Conservation (phyloP, 768 basidiomycete genomes). For the Kwoniella dejecticola region DNA sequence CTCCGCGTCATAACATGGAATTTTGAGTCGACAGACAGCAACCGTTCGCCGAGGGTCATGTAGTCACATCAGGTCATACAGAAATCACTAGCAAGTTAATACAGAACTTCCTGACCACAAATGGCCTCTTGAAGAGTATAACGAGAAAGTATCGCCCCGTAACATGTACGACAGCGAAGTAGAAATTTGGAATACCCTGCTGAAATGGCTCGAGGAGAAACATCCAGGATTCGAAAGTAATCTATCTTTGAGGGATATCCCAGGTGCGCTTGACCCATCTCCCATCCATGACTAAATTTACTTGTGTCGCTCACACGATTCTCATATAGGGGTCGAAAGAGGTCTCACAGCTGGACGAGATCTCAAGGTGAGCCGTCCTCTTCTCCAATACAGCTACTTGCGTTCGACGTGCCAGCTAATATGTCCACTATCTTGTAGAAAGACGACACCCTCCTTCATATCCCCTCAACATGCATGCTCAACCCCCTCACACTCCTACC, state of each 20-base stretch:
- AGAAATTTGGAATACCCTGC: slow-evolving; percentile 59
- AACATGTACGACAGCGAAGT: not conserved
- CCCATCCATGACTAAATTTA: too few species aligned
- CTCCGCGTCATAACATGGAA: not conserved
- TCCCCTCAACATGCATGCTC: slow-evolving; percentile 72
- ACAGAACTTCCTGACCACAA: too few species aligned
- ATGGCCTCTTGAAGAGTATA: not conserved
- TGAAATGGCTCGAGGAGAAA: slow-evolving; percentile 63
- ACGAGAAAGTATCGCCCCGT: not conserved
- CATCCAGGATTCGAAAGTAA: slow-evolving; percentile 56
- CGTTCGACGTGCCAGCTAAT: not conserved
- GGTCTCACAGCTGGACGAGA: slow-evolving; percentile 66
- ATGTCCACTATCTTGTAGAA: slow-evolving; percentile 54
- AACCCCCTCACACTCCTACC: slow-evolving; percentile 71
- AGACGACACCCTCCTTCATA: slow-evolving; percentile 65
- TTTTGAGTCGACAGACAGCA: too few species aligned
- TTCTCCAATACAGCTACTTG: not conserved
- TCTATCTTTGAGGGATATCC: slow-evolving; percentile 61
- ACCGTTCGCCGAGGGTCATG: too few species aligned
- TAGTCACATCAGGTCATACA: too few species aligned
- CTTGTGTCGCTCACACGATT: too few species aligned
- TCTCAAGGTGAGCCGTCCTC: slow-evolving; percentile 57
- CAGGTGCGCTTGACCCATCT: slow-evolving; percentile 58
- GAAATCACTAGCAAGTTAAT: too few species aligned
- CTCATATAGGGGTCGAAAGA: slow-evolving; percentile 64